Evolutionary conservation across 768 basidiomycete species (phyloP).

Genomic region (Lactarius indigo): DNA sequence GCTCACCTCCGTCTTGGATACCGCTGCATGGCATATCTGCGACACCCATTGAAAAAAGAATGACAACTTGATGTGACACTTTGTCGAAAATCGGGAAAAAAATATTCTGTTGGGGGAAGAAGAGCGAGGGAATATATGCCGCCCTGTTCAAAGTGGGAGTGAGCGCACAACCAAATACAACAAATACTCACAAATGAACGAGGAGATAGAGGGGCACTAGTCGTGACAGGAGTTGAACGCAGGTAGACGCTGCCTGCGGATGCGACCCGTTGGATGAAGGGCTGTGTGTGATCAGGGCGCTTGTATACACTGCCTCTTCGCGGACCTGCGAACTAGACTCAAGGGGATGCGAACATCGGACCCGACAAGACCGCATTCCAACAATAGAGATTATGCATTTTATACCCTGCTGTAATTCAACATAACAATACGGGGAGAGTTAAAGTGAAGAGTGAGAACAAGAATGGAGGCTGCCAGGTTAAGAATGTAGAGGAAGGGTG

Average conservation of each 20-base stretch:
- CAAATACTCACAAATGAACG: neutral
- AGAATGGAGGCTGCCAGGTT: neutral
- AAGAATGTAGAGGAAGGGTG: neutral
- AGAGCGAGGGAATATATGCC: neutral
- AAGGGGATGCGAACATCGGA: neutral
- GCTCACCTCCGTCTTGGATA: neutral
- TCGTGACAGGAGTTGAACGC: neutral
- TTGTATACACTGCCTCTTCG: neutral
- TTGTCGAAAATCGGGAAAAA: neutral
- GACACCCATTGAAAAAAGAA: neutral
- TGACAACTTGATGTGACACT: neutral
- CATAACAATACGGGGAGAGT: neutral
- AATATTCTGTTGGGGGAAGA: neutral
- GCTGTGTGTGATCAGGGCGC: neutral
- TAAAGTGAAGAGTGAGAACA: neutral
- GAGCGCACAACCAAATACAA: neutral
- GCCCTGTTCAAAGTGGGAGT: neutral
- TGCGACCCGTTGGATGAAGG: neutral
- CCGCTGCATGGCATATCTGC: neutral
- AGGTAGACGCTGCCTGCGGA: neutral
- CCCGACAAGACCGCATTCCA: neutral
- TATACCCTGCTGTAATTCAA: neutral
- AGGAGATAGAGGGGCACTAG: neutral
- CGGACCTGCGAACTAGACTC: neutral
- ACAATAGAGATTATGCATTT: neutral